phyloP scores from a whole-genome alignment of 2,329 filamentous ascomycete genomes.

The Colletotrichum tofieldiae region DNA sequence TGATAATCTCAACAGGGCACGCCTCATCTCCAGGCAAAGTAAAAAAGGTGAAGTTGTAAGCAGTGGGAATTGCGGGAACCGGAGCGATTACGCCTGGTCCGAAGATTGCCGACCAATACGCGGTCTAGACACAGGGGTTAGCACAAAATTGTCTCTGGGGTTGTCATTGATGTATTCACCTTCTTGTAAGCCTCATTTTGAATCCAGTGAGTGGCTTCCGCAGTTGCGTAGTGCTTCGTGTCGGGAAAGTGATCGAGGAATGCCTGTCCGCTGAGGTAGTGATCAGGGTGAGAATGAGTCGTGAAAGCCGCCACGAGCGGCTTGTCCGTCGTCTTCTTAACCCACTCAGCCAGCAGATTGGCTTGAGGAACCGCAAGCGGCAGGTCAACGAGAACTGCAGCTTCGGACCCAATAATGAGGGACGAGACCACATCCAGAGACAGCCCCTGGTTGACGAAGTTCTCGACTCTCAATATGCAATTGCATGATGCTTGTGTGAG shows the following conservation, averaged over 20 bases:
- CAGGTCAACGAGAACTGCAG: slow-evolving; percentile 31
- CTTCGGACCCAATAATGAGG: slow-evolving; percentile 31
- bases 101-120: slow-evolving; percentile 2
- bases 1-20: slow-evolving; percentile 29
- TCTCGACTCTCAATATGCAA: neutral
- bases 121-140: slow-evolving; percentile 4
- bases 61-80: slow-evolving; percentile 14
- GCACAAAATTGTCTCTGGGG: too few relatives aligned
- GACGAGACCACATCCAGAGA: slow-evolving; percentile 38
- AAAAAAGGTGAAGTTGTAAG: slow-evolving; percentile 38
- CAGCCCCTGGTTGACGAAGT: slow-evolving; percentile 11
- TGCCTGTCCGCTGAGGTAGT: slow-evolving; percentile 33
- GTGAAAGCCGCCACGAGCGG: slow-evolving; percentile 32
- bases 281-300: slow-evolving; percentile 29
- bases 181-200: slow-evolving; percentile 22
- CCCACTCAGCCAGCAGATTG: slow-evolving; percentile 15
- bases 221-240: slow-evolving; percentile 31
- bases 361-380: slow-evolving; percentile 26
- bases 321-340: slow-evolving; percentile 34
- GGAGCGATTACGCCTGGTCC: slow-evolving; percentile 24
- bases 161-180: neutral
- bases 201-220: slow-evolving; percentile 7
- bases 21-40: slow-evolving; percentile 27
- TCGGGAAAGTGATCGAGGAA: slow-evolving; percentile 33
- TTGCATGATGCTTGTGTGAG: too few relatives aligned